Evolutionary conservation across 257 asterid species (phyloP).

Genomic region (Cynanchum wilfordii): DNA sequence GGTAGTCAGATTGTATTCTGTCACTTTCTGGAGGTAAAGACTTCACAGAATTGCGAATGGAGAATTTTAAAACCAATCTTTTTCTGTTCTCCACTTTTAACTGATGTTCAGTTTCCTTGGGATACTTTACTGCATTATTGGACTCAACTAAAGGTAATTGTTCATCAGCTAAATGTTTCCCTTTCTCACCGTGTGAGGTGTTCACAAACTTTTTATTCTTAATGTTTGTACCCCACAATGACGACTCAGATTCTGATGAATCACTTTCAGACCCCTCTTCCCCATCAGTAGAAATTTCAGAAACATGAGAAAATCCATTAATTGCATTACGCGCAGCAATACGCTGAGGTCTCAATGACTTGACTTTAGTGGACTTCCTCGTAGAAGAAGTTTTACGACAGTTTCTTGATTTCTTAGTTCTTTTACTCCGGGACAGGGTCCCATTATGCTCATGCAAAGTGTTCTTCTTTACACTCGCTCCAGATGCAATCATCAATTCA

Average conservation of each 20-base stretch:
- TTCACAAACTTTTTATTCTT: constrained; percentile 32
- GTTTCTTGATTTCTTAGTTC: constrained; percentile 42
- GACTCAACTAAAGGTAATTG: constrained; percentile 34
- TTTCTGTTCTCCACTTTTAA: constrained; percentile 47
- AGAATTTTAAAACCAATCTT: constrained; percentile 61
- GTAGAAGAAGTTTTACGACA: constrained; percentile 37
- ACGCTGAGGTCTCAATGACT: constrained; percentile 69
- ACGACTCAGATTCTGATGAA: constrained; percentile 61
- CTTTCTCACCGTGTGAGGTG: constrained; percentile 28
- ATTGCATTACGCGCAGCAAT: constrained; percentile 64
- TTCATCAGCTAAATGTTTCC: constrained; percentile 27
- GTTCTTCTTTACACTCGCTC: constrained; percentile 63
- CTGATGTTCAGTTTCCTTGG: constrained; percentile 31
- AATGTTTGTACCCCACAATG: constrained; percentile 36
- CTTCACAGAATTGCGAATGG: constrained; percentile 39
- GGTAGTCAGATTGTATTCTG: constrained; percentile 30
- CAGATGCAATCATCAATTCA: constrained; percentile 42
- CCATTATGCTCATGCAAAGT: constrained; percentile 46
- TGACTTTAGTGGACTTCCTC: constrained; percentile 45
- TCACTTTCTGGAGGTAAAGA: constrained; percentile 35
- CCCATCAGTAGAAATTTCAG: constrained; percentile 60
- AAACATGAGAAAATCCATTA: constrained; percentile 41
- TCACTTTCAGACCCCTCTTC: constrained; percentile 49
- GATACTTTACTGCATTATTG: constrained; percentile 31
- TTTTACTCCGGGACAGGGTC: constrained; percentile 54